Conservation (phyloP, 2,329 filamentous ascomycete genomes). For the Diplodia intermedia region DNA sequence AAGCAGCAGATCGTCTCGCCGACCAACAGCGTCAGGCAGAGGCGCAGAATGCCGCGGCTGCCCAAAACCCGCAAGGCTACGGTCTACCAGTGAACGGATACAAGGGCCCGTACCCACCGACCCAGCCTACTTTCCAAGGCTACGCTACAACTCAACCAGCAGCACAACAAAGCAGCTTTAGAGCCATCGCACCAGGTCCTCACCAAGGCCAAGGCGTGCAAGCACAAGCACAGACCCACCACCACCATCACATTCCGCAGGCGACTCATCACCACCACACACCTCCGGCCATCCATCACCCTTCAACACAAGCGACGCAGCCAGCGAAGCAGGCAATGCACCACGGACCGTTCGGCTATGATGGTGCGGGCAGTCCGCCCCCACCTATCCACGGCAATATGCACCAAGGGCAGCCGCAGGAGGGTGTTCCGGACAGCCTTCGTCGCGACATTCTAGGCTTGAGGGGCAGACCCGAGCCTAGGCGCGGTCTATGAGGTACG, state of each 20-base stretch:
- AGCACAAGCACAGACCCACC: conserved; percentile 22
- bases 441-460: conserved; percentile 29
- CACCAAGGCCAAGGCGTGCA: conserved; percentile 9
- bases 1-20: conserved; percentile 41
- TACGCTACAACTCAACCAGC: conserved; percentile 8
- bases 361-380: conserved; percentile 23
- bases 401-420: not conserved
- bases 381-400: conserved; percentile 8
- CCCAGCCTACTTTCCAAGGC: conserved; percentile 17
- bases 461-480: conserved; percentile 18
- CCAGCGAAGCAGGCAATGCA: conserved; percentile 5
- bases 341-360: conserved; percentile 26
- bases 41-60: conserved; percentile 11
- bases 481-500: conserved; percentile 17
- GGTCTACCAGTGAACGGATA: conserved; percentile 21
- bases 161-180: conserved; percentile 15
- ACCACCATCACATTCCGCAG: conserved; percentile 30
- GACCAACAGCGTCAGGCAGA: conserved; percentile 31
- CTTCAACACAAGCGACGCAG: conserved; percentile 16
- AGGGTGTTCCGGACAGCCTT: conserved; percentile 22
- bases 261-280: conserved; percentile 20
- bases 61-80: conserved; percentile 11
- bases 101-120: conserved; percentile 24
- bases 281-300: conserved; percentile 5
- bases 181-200: conserved; percentile 29